phyloP scores from a whole-genome alignment of 192 early-diverging fungal species.

The Kappamyces sp. region DNA sequence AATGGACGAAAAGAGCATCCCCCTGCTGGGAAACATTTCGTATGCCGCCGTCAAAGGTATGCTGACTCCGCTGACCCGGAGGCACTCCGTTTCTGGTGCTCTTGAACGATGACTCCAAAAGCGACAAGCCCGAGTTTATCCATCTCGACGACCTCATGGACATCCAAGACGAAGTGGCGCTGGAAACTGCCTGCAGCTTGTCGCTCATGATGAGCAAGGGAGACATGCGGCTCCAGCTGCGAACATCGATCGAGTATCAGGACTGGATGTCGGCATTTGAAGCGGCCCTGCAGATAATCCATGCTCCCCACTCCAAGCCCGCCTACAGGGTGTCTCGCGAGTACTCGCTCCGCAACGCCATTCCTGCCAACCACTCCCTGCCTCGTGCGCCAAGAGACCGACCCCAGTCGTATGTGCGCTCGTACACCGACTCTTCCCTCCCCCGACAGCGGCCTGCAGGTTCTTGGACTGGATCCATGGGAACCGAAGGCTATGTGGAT shows the following conservation, averaged over 20 bases:
- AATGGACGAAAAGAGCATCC: conserved; percentile 8
- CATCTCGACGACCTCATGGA: conserved; percentile 6
- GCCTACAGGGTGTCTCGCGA: no score
- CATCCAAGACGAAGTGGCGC: conserved; percentile 12
- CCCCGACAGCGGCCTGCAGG: no score
- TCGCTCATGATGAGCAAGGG: conserved; percentile 1
- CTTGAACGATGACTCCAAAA: neutral
- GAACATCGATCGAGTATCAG: conserved; percentile 16
- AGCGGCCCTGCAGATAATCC: neutral
- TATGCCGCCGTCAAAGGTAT: conserved; percentile 6
- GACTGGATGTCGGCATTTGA: conserved; percentile 13
- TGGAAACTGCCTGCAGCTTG: conserved; percentile 10
- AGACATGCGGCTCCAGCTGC: conserved; percentile 4
- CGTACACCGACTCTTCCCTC: no score
- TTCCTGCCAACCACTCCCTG: no score
- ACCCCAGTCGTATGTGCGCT: no score
- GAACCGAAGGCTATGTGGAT: no score
- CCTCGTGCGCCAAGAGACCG: no score
- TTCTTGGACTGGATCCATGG: no score
- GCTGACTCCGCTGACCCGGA: neutral
- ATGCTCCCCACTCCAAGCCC: no score
- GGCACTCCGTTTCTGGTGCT: conserved; percentile 11
- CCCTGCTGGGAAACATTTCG: conserved; percentile 18
- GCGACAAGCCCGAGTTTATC: conserved; percentile 16
- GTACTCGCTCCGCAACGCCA: no score